A percentile compares a stretch with the other conserved stretches of the same genome.
phyloP scores from a whole-genome alignment of 192 early-diverging fungal genomes.

The Borealophlyctis nickersoniae region DNA sequence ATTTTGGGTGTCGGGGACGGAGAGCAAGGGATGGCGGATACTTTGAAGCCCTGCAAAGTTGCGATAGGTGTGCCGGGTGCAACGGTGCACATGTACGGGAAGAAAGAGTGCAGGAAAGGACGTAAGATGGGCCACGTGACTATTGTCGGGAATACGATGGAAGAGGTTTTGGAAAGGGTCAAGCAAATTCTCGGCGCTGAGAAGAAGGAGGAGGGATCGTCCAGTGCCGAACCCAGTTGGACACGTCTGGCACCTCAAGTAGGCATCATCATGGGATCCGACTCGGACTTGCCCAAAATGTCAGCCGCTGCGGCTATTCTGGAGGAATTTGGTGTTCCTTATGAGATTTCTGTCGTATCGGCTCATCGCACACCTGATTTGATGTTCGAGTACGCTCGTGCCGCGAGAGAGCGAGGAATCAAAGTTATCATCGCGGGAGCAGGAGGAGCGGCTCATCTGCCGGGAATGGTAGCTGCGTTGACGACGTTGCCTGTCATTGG shows the following conservation, averaged over 20 bases:
- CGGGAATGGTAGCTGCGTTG: slow-evolving; percentile 98
- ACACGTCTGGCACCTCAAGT: slow-evolving; percentile 49
- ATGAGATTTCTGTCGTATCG: slow-evolving; percentile 95
- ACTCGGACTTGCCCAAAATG: slow-evolving; percentile 95
- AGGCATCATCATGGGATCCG: slow-evolving; percentile 98
- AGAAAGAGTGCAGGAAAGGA: slow-evolving; percentile 78
- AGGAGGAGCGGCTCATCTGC: slow-evolving; percentile 97
- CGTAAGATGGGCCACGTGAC: slow-evolving; percentile 99
- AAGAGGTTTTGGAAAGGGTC: slow-evolving; percentile 67
- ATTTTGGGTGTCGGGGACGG: slow-evolving; percentile 74
- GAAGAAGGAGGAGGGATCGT: slow-evolving; percentile 9
- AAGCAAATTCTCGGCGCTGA: slow-evolving; percentile 51
- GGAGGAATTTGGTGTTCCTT: slow-evolving; percentile 85
- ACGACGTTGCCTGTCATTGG: slow-evolving; percentile 98
- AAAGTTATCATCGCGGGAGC: slow-evolving; percentile 98
- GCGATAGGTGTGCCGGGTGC: slow-evolving; percentile 79
- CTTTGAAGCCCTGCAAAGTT: slow-evolving; percentile 62
- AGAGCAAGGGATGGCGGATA: slow-evolving; percentile 44
- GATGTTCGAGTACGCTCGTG: slow-evolving; percentile 88
- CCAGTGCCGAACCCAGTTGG: background rate
- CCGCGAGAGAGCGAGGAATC: slow-evolving; percentile 83
- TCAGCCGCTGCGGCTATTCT: slow-evolving; percentile 86
- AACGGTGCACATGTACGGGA: slow-evolving; percentile 94
- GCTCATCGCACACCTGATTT: slow-evolving; percentile 94
- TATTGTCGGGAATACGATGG: slow-evolving; percentile 80